These are phyloP conservation scores for Scheffersomyces titani DNA, from an alignment of 1,139 yeast species.

Conservation along the genomic window DNA sequence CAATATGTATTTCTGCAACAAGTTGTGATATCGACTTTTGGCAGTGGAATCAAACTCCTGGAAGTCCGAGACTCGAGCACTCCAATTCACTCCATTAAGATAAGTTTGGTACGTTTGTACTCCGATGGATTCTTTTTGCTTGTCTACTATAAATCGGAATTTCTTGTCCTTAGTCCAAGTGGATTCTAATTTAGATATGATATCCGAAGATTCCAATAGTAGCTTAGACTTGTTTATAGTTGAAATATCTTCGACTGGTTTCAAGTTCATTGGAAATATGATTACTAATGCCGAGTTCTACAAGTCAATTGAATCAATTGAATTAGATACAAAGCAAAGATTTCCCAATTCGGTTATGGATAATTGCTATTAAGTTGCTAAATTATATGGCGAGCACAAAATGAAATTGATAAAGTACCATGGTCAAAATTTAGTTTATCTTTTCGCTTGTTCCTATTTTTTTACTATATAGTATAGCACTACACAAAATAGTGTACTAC, in stretches of 20 bases:
- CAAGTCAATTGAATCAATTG: not conserved
- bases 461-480: too few species aligned
- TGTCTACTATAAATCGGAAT: constrained; percentile 6
- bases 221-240: not conserved
- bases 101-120: constrained; percentile 14
- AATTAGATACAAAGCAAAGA: not conserved
- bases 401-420: too few species aligned
- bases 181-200: constrained; percentile 4
- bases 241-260: not conserved
- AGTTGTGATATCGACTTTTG: constrained; percentile 14
- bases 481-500: not conserved
- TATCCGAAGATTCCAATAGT: constrained; percentile 4
- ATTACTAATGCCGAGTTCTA: too few species aligned
- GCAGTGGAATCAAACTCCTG: constrained; percentile 14
- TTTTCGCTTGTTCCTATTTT: not conserved
- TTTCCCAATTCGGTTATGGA: not conserved
- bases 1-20: constrained; percentile 15
- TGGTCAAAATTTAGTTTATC: too few species aligned
- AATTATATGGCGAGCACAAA: too few species aligned
- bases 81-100: constrained; percentile 21
- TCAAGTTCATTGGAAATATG: not conserved
- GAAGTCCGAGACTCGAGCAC: constrained; percentile 20
- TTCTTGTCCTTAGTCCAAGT: constrained; percentile 15
- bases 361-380: too few species aligned
- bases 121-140: constrained; percentile 2